Percentiles rank a stretch among this genome's conserved stretches.
Evolutionary conservation across 2,329 filamentous ascomycete genomes (phyloP).

Genomic region (Trichoderma harzianum): DNA sequence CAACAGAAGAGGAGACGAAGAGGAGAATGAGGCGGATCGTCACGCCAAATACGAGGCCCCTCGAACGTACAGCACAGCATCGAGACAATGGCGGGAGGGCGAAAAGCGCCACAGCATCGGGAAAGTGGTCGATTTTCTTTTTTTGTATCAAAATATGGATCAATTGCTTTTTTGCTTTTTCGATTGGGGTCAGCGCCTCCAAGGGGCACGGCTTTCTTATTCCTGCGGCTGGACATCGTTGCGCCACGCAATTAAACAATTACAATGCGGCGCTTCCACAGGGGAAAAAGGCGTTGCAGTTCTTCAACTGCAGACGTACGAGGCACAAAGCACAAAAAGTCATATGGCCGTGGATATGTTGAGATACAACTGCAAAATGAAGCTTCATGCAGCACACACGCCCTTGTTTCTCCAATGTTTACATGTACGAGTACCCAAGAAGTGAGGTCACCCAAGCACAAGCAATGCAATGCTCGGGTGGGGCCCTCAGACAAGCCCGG

Average conservation of each 20-base stretch:
- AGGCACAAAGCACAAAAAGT: neutral
- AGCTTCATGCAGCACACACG: neutral
- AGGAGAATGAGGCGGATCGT: neutral
- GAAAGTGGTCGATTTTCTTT: neutral
- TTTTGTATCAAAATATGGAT: neutral
- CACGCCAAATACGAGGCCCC: neutral
- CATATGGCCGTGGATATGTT: neutral
- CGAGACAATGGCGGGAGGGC: neutral
- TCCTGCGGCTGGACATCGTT: neutral
- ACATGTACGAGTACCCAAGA: neutral
- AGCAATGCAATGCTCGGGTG: neutral
- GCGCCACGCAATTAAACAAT: conserved; percentile 12
- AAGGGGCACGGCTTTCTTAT: neutral
- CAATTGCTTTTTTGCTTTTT: neutral
- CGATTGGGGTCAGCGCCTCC: neutral
- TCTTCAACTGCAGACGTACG: neutral
- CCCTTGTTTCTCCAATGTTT: neutral
- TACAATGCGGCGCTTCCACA: neutral
- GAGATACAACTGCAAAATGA: neutral
- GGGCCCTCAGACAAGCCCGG: conserved; percentile 5
- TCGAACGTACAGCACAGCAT: neutral
- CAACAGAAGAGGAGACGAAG: neutral
- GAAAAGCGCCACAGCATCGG: neutral
- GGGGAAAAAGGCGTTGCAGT: neutral
- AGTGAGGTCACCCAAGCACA: neutral